A percentile compares a stretch with the other conserved stretches of the same genome.
phyloP scores from a whole-genome alignment of 352 stramenopile species.

The Phytophthora agathidicida region DNA sequence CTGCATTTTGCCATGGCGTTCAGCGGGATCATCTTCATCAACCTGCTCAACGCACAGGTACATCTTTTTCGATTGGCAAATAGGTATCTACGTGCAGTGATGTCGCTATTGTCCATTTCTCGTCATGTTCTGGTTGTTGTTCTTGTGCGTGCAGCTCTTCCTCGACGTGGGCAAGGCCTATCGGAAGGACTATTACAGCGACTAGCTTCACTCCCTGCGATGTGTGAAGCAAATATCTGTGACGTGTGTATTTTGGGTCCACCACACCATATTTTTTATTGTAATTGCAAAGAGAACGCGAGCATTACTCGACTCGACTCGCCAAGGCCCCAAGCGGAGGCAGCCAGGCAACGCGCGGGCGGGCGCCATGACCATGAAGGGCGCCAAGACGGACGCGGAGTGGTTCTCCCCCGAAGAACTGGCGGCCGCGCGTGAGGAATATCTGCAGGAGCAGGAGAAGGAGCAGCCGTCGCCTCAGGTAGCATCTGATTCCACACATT shows the following conservation, averaged over 20 bases:
- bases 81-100: too few relatives aligned
- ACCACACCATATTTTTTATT: slow-evolving; percentile 11
- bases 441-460: slow-evolving; percentile 81
- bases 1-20: slow-evolving; percentile 79
- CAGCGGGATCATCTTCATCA: slow-evolving; percentile 76
- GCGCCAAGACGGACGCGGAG: slow-evolving; percentile 43
- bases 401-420: slow-evolving; percentile 83
- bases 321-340: not conserved
- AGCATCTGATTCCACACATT: slow-evolving; percentile 14
- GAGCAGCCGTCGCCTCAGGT: slow-evolving; percentile 70
- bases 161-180: slow-evolving; percentile 56
- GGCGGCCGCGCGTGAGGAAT: slow-evolving; percentile 72
- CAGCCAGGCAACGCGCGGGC: slow-evolving; percentile 19
- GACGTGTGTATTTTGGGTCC: slow-evolving; percentile 13
- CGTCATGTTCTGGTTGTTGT: too few relatives aligned
- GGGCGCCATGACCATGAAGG: slow-evolving; percentile 38
- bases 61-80: too few relatives aligned
- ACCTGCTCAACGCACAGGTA: slow-evolving; percentile 68
- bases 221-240: too few relatives aligned
- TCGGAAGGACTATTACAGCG: slow-evolving; percentile 59
- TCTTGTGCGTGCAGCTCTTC: slow-evolving; percentile 51
- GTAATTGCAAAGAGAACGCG: slow-evolving; percentile 20
- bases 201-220: too few relatives aligned
- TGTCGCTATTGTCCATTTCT: too few relatives aligned
- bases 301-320: not conserved